Base-by-base conservation (phyloP, 306 rosid genomes). In the Carpinus viminea region DNA sequence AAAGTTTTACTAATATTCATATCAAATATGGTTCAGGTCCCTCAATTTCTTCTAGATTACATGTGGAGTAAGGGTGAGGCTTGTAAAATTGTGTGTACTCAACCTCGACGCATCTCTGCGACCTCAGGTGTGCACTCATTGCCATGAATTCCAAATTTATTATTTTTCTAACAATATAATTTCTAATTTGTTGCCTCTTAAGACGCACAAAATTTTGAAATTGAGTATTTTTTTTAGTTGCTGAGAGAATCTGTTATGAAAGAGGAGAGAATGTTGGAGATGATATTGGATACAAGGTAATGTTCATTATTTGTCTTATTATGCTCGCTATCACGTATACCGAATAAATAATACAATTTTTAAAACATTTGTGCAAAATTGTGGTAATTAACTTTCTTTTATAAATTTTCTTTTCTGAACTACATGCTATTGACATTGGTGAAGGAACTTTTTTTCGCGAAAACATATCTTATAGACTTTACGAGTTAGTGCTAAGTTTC, bases 31-130 rank as follows among this genome's bases (percentile, higher is more conserved):
- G 70, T 79, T 73, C 88, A 95, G 99, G 99, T 95, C 51, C 99
- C 99, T 34, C 99, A 93, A 78, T 95, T 68, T 87, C 87, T 95
- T 80, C 86, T 95, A 89, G 99, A 95, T 72, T 78, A 93, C 80
- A 82, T 80, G 87, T 95, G 99, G 99, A 89, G 90, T 69, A 91
- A 89, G 91, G 96, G 97, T 41, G 80, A 86, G 88, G 74, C 81
- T 38, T 95, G 99, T 83, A 95, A 95, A 82, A 72, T 93, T 81
- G 85, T 91, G 71, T 95, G 99, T 84, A 91, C 98, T 64, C 99
- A 95, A 85, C 99, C 99, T 77, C 97, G 99, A 50, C 97, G 98
- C 64, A 88, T 95, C 85, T 95, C 99, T 38, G 96, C 98, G 72
- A 83, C 68, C 10, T 95, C 99, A 91, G 99, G 99, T 95, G 66